A percentile compares a stretch with the other conserved stretches of the same genome.
These are phyloP conservation scores for Proliferodiscus dingleyae DNA, from an alignment of 2,329 filamentous ascomycete species.

Conservation along the genomic window DNA sequence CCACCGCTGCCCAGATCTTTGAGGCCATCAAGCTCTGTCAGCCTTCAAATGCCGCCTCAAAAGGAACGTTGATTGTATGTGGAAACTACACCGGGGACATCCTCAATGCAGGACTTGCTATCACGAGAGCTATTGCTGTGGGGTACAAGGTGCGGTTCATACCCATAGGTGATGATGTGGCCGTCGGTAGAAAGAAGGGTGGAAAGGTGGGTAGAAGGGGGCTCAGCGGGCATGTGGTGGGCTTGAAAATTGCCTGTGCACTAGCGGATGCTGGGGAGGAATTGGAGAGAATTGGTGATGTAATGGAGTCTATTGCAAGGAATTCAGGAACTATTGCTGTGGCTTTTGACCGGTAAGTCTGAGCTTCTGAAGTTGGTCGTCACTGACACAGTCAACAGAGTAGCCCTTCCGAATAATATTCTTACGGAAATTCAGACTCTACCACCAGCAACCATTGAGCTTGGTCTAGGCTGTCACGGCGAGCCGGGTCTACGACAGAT, in stretches of 20 bases:
- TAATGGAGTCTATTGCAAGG: conserved; percentile 23
- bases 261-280: conserved; percentile 19
- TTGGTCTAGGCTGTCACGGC: conserved; percentile 48
- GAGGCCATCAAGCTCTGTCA: conserved; percentile 29
- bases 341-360: conserved; percentile 43
- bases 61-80: conserved; percentile 32
- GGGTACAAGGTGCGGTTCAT: conserved; percentile 24
- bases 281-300: conserved; percentile 20
- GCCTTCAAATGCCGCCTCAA: conserved; percentile 9
- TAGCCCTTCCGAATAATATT: conserved; percentile 24
- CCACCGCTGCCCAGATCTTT: conserved; percentile 38
- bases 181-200: conserved; percentile 43
- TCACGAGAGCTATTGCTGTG: conserved; percentile 32
- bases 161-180: conserved; percentile 36
- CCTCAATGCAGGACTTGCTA: conserved; percentile 37
- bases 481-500: conserved; percentile 37
- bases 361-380: too few relatives aligned
- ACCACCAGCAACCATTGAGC: conserved; percentile 30
- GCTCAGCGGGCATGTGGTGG: conserved; percentile 45
- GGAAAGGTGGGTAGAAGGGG: conserved; percentile 44
- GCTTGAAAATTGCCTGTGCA: conserved; percentile 36
- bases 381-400: too few relatives aligned
- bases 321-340: conserved; percentile 45
- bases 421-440: conserved; percentile 23
- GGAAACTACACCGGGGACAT: conserved; percentile 41